Conservation (phyloP, 768 basidiomycete species). For the Mycena polygramma region DNA sequence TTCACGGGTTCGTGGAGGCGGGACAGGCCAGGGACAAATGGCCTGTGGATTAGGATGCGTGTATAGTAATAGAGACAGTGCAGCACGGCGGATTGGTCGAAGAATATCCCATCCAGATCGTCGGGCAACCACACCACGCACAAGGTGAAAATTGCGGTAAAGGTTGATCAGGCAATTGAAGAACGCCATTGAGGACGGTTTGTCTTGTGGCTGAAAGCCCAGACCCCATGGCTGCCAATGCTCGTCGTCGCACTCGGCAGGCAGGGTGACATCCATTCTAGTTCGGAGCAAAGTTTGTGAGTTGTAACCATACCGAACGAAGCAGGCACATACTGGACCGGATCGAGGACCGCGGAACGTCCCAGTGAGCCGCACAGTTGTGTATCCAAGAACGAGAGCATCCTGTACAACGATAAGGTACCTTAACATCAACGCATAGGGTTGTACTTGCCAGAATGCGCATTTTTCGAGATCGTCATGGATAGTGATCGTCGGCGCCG, state of each 20-base stretch:
- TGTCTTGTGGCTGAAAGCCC: not conserved
- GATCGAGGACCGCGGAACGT: not conserved
- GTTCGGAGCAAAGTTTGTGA: no score
- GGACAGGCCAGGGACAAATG: slow-evolving; percentile 12
- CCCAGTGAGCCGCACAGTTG: not conserved
- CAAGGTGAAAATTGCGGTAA: slow-evolving; percentile 2
- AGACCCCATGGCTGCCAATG: not conserved
- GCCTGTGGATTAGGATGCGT: slow-evolving; percentile 12
- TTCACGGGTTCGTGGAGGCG: not conserved
- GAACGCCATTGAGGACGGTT: not conserved
- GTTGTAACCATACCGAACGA: no score
- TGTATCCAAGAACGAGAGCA: not conserved
- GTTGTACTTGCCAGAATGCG: slow-evolving; percentile 13
- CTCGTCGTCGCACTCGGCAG: not conserved
- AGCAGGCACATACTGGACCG: not conserved
- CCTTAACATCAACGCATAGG: no score
- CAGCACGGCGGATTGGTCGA: slow-evolving; percentile 25
- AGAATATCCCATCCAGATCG: not conserved
- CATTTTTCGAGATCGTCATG: slow-evolving; percentile 21
- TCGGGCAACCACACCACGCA: slow-evolving; percentile 8
- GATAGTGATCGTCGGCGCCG: not conserved
- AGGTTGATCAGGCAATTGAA: slow-evolving; percentile 8
- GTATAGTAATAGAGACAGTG: slow-evolving; percentile 23
- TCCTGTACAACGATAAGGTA: not conserved
- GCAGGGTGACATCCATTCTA: not conserved